A percentile compares a stretch with the other conserved stretches of the same genome.
These are phyloP conservation scores for Pestalotiopsis fici DNA, from an alignment of 2,329 filamentous ascomycete genomes.

Conservation along the genomic window DNA sequence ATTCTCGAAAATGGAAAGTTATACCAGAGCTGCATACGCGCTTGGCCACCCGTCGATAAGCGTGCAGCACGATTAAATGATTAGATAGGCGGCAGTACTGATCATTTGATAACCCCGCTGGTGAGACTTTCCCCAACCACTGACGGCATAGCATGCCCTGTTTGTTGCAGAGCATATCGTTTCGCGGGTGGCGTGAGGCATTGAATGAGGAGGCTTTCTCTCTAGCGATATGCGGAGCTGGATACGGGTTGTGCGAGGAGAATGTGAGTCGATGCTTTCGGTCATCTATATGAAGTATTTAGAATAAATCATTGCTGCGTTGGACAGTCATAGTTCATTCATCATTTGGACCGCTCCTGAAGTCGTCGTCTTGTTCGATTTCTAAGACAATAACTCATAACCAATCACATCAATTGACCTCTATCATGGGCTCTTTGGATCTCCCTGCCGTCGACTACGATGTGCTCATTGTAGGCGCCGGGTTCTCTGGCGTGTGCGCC, in stretches of 20 bases:
- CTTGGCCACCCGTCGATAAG: background rate
- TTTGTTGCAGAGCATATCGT: background rate
- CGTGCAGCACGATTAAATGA: background rate
- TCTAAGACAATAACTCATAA: background rate
- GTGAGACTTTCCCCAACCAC: background rate
- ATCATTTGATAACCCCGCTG: background rate
- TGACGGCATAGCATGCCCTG: background rate
- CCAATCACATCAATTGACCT: background rate
- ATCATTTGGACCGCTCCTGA: background rate
- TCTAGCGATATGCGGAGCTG: background rate
- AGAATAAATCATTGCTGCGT: background rate
- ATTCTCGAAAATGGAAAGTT: slow-evolving; percentile 4
- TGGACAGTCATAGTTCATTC: background rate
- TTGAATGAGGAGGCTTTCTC: background rate
- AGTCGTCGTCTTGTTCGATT: background rate
- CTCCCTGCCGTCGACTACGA: background rate
- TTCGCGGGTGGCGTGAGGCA: background rate
- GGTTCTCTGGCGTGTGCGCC: slow-evolving; percentile 8
- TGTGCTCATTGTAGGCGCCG: slow-evolving; percentile 10
- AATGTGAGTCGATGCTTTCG: background rate
- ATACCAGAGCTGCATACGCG: background rate
- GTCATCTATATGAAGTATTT: background rate
- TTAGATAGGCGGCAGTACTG: background rate
- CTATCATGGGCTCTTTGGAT: slow-evolving; percentile 7
- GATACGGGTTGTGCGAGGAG: background rate